Evolutionary conservation across 2,329 filamentous ascomycete species (phyloP), one percentile per base, ranked within the genome.

Genomic region (Botrytis cinerea): DNA sequence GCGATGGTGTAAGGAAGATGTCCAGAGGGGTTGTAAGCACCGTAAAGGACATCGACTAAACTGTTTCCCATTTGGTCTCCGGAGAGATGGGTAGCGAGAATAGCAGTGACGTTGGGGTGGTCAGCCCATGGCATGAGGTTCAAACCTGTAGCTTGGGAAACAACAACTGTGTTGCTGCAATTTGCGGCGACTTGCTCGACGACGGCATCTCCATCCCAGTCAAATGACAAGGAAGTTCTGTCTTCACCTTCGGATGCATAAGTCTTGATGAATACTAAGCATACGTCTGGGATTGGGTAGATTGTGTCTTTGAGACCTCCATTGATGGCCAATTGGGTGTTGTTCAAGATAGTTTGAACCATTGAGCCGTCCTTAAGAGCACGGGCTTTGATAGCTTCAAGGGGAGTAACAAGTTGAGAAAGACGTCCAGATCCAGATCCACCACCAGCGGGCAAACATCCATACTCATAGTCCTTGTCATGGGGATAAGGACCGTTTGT

Each of bases 241-340:
- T 93, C 86, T 75, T 86, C 91, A 2, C 91, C 92, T 81, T 97
- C 93, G 1, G 90, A 90, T 0, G 91, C 88, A 81, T 91, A 92
- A 14, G 85, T 86, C 78, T 92, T 92, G 75, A 88, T 86, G 76
- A 92, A 88, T 1, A 91, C 88, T 5, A 91, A 81, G 76, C 93
- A 96, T 18, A 93, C 85, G 75, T 94, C 87, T 2, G 86, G 85
- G 3, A n/a, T 43, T 32, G 76, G 75, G 64, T 86, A 83, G 16
- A 91, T 86, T 9, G 25, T 40, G 40, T 14, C 25, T 8, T 25
- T 48, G 12, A 78, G 72, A 38, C 80, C 69, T 35, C 70, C 63
- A 0, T 72, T 78, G 0, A 89, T 89, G 1, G 76, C 71, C 35
- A 77, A 59, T 54, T 83, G 71, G 8, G 71, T 81, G 4, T 81